Base-by-base conservation (phyloP, 371 early-diverging fungal species). In the Nosema muscidifuracis region DNA sequence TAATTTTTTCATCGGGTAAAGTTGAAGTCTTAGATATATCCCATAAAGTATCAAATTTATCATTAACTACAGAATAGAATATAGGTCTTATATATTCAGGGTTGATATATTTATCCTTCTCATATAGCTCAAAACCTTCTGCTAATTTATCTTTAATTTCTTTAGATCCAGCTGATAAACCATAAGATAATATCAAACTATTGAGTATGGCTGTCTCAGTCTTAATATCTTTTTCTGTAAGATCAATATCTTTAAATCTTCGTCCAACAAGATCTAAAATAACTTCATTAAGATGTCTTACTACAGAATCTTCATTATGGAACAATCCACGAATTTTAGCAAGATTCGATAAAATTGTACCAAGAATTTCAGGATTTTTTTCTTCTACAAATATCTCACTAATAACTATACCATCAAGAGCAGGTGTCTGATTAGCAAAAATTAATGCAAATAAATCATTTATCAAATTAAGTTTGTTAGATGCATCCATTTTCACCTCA, bases 391-490 rank as follows among this genome's bases (percentile, higher is more conserved):
- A 58, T 10, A 30, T 4, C n/a, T 58, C 36, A 34, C 58, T 34
- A 12, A 58, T 6, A 18, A 58, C 36, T 2, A 58, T 34, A 1
- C 31, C 58, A 34, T 58, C 58, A 58, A 34, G 2, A n/a, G 58
- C 58, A n/a, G 3, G 3, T 7, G 6, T 40, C 22, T 47, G 22
- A 3, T 44, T 47, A n/a, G 43, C 26, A 68, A 33, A 40, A 12
- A 31, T 47, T 0, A 68, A 12, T 26, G 47, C 69, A 60, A 68
- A 68, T 16, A 68, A 28, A 55, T 68, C 69, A 42, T 68, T 60
- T 18, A 68, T 33, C 0, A 68, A 7, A 47, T 68, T 68, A 34
- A 74, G 56, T 15, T 34, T n/a, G 18, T 65, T 67, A 3, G 22
- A n/a, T 9, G 33, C 26, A 30, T 24, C 6, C 15, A 71, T 24